Conservation (phyloP, 257 asterid species). For the Solanum ossicruentum region DNA sequence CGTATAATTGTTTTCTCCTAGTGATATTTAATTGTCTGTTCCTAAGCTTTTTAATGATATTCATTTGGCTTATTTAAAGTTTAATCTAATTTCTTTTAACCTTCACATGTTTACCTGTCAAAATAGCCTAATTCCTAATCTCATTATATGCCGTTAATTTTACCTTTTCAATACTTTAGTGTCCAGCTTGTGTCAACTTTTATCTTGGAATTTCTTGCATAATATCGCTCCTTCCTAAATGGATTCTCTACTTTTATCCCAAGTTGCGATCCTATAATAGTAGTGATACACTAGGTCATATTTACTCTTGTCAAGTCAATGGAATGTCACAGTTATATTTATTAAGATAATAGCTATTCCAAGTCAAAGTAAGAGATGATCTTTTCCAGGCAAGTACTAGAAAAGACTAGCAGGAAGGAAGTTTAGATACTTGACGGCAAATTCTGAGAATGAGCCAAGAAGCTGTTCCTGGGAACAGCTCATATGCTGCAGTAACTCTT, state of each 20-base stretch:
- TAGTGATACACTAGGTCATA: not conserved
- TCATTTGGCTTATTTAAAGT: not conserved
- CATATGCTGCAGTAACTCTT: not conserved
- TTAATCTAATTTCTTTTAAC: not conserved
- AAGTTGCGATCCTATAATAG: not conserved
- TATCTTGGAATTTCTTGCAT: not conserved
- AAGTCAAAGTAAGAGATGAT: not conserved
- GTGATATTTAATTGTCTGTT: not conserved
- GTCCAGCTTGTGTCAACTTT: not conserved
- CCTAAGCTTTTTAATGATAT: not conserved
- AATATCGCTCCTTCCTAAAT: not conserved
- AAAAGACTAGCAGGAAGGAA: not conserved
- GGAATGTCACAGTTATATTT: not conserved
- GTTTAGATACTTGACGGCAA: not conserved
- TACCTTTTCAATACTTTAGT: not conserved
- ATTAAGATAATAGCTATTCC: not conserved
- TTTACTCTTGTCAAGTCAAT: not conserved
- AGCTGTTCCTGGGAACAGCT: constrained; percentile 15
- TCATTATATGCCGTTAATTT: not conserved
- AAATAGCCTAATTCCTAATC: not conserved
- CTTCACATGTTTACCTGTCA: not conserved
- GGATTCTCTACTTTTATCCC: not conserved
- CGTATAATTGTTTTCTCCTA: not conserved
- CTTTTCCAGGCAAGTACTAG: not conserved
- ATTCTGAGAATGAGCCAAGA: constrained; percentile 19